Evolutionary conservation across 495 filamentous ascomycete genomes (phyloP).

Genomic region (Letharia lupina): DNA sequence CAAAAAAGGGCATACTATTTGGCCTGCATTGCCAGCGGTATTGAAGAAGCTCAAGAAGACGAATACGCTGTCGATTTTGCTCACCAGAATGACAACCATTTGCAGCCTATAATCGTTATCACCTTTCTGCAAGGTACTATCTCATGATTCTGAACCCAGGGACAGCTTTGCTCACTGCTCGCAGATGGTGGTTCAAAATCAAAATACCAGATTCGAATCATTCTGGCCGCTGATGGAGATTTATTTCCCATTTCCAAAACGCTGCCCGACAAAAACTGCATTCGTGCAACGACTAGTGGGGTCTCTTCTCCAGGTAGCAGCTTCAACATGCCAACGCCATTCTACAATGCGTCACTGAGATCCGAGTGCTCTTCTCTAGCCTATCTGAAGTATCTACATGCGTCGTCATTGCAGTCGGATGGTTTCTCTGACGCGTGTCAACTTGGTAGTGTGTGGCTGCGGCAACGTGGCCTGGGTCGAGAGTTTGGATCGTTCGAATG

Average conservation of each 20-base stretch:
- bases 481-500: conserved; percentile 95
- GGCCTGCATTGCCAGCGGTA: conserved; percentile 61
- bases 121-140: conserved; percentile 30
- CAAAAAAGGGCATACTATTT: conserved; percentile 91
- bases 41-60: conserved; percentile 48
- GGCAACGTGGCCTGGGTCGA: conserved; percentile 80
- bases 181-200: conserved; percentile 26
- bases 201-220: conserved; percentile 61
- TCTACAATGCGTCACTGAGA: conserved; percentile 79
- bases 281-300: conserved; percentile 43
- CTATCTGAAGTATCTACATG: conserved; percentile 66
- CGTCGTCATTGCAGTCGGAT: conserved; percentile 53
- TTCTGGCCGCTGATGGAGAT: conserved; percentile 58
- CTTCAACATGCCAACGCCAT: conserved; percentile 53
- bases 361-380: conserved; percentile 64
- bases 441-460: conserved; percentile 79
- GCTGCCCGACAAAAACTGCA: conserved; percentile 57
- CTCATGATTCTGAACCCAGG: neutral
- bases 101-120: conserved; percentile 65
- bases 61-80: conserved; percentile 53
- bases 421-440: conserved; percentile 76
- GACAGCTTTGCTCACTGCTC: neutral
- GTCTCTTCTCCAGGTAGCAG: conserved; percentile 29
- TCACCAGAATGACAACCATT: conserved; percentile 63
- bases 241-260: conserved; percentile 63